A percentile compares a stretch with the other conserved stretches of the same genome.
Evolutionary conservation across 1,284 basidiomycete species (phyloP).

Genomic region (Cryptococcus maquisensis): DNA sequence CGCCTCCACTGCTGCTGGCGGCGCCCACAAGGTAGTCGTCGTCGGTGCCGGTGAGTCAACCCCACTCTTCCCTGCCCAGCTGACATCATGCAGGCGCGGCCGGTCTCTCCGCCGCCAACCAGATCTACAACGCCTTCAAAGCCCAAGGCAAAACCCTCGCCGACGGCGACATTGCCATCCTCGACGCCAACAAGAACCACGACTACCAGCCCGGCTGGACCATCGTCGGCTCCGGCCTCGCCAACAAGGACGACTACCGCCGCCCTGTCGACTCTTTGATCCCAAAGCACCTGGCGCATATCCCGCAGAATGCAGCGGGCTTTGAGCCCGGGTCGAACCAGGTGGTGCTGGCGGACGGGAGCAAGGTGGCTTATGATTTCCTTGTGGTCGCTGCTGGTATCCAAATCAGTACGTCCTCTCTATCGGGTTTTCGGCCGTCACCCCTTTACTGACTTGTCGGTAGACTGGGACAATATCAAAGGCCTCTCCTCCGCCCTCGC

Average conservation of each 20-base stretch:
- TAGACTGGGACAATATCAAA: slow-evolving; percentile 64
- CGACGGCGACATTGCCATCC: slow-evolving; percentile 72
- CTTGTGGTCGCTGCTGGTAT: slow-evolving; percentile 87
- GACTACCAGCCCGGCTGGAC: slow-evolving; percentile 78
- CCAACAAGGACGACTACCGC: slow-evolving; percentile 62
- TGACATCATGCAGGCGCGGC: slow-evolving; percentile 59
- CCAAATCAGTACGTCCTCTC: slow-evolving; percentile 57
- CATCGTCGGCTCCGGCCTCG: slow-evolving; percentile 80
- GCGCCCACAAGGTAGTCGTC: slow-evolving; percentile 51
- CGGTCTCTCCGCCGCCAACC: slow-evolving; percentile 72
- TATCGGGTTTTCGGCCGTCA: neutral
- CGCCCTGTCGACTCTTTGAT: slow-evolving; percentile 66
- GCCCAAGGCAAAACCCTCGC: slow-evolving; percentile 63
- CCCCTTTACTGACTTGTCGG: neutral
- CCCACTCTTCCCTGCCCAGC: neutral
- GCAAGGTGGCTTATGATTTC: slow-evolving; percentile 73
- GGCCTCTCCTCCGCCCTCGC: slow-evolving; percentile 74
- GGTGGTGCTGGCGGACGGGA: slow-evolving; percentile 65
- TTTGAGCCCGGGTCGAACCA: slow-evolving; percentile 74
- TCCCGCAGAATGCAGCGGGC: slow-evolving; percentile 66
- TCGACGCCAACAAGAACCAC: slow-evolving; percentile 56
- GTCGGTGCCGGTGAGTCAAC: slow-evolving; percentile 47
- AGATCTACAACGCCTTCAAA: slow-evolving; percentile 74
- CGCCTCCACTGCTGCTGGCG: slow-evolving; percentile 35
- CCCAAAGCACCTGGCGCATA: slow-evolving; percentile 67